Percentiles rank a stretch among this genome's conserved stretches.
phyloP scores from a whole-genome alignment of 192 early-diverging fungal species.

The Jimgerdemannia flammicorona region DNA sequence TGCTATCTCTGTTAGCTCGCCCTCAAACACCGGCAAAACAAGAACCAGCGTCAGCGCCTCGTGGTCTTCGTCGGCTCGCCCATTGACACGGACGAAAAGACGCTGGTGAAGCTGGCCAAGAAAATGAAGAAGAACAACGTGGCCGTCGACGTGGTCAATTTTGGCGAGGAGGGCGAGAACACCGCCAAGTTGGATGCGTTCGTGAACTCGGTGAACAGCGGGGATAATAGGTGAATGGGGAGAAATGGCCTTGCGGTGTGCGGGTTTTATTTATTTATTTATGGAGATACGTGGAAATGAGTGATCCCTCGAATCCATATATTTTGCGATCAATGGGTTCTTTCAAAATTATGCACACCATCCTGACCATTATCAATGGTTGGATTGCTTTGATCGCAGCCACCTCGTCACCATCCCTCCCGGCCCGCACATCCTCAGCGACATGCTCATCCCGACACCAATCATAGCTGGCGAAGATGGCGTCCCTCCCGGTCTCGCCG shows the following conservation, averaged over 20 bases:
- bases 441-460: constrained; percentile 80
- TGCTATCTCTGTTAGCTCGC: constrained; percentile 55
- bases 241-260: no score
- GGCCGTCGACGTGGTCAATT: constrained; percentile 92
- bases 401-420: constrained; percentile 91
- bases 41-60: constrained; percentile 90
- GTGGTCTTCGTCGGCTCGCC: constrained; percentile 94
- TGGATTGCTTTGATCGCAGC: constrained; percentile 33
- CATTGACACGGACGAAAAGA: constrained; percentile 75
- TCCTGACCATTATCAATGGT: neutral
- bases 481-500: constrained; percentile 59
- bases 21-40: constrained; percentile 96
- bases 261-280: neutral
- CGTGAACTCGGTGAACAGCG: constrained; percentile 84
- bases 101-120: constrained; percentile 87
- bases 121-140: constrained; percentile 99
- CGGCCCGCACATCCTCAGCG: constrained; percentile 89
- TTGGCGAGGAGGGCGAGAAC: constrained; percentile 90
- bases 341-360: no score
- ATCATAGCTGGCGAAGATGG: constrained; percentile 87
- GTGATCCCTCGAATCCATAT: neutral
- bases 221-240: constrained; percentile 73
- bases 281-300: neutral
- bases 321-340: neutral
- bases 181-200: constrained; percentile 89